Base-by-base conservation (phyloP, 352 stramenopile genomes). In the Elongisporangium undulatum region DNA sequence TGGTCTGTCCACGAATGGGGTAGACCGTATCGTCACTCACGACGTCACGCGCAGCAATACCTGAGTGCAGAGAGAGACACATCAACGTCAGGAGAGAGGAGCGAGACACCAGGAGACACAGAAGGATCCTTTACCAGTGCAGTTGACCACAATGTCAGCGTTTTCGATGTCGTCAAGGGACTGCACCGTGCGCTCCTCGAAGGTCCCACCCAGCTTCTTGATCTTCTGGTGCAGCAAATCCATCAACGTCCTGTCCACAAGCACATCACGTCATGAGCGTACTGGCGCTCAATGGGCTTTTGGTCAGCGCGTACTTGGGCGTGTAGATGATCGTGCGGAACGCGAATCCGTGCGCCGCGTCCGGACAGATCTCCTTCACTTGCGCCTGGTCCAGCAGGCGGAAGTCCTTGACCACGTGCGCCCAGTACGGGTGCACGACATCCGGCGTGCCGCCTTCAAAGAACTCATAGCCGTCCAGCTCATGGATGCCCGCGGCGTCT, bases 291-390 rank as follows among this genome's bases (percentile, higher is more conserved):
- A 55, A 17, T 12, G 5, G 38, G 49, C 7, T 5, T 48, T 29
- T 12, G 21, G 5, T 9, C 0, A 12, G 3, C 17, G 56, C 66
- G 56, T 60, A 83, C 71, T 49, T 62, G 51, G 79, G 75, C 50
- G 82, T 87, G 74, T 87, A 89, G 58, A 91, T 79, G 62, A 89
- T 75, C 16, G 81, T 84, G 49, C 65, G 64, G 55, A 87, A 87
- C 48, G 72, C 57, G 45, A 68, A 82, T 26, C 81, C 81, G 49
- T 89, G 78, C 3, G 66, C 66, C 13, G 76, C 75, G 22, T 68
- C 75, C 0, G 76, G 63, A 5, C 64, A 71, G 51, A 85, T 69
- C 7, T 67, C 49, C 0, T 34, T 48, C 6, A 74, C 78, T 53
- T 90, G 77, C 9, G 74, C 63, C 0, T 24, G 59, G 49, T 63